These are phyloP conservation scores for Candida smagusa DNA, from an alignment of 1,139 yeast genomes.

Conservation along the genomic window DNA sequence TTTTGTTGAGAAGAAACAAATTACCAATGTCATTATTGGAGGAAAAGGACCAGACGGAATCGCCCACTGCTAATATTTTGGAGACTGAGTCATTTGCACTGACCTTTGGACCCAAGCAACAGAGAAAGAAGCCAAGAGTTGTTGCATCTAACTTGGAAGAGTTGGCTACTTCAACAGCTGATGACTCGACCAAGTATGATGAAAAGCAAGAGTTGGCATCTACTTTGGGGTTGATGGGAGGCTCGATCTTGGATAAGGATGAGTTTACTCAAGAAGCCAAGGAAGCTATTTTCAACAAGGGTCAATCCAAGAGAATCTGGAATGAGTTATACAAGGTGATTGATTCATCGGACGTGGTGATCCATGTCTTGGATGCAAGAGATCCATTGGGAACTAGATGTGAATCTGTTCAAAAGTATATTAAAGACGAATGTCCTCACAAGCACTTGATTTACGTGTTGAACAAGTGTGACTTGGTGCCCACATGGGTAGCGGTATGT, in stretches of 20 bases:
- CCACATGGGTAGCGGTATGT: constrained; percentile 99
- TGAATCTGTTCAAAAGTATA: constrained; percentile 87
- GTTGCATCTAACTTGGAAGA: constrained; percentile 81
- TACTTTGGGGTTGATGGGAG: constrained; percentile 79
- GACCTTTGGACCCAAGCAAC: constrained; percentile 94
- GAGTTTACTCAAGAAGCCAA: constrained; percentile 87
- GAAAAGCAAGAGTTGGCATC: constrained; percentile 75
- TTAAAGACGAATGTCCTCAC: constrained; percentile 91
- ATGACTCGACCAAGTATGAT: constrained; percentile 59
- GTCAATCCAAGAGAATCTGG: constrained; percentile 98
- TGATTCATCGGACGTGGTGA: constrained; percentile 95
- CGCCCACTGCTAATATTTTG: constrained; percentile 75
- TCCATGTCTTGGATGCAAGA: constrained; percentile 95
- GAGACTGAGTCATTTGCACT: constrained; percentile 83
- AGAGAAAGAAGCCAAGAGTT: constrained; percentile 84
- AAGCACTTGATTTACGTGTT: constrained; percentile 92
- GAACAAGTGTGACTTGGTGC: constrained; percentile 97
- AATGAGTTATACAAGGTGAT: constrained; percentile 94
- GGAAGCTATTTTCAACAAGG: constrained; percentile 93
- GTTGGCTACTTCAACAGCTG: constrained; percentile 58
- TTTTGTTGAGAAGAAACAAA: constrained; percentile 81
- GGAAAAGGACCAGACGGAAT: constrained; percentile 70
- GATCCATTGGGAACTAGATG: constrained; percentile 97
- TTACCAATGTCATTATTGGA: constrained; percentile 93
- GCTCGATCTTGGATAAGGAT: constrained; percentile 61